Evolutionary conservation across 1,284 basidiomycete species (phyloP), one percentile per base, ranked within the genome.

Genomic region (Serendipita sp.): DNA sequence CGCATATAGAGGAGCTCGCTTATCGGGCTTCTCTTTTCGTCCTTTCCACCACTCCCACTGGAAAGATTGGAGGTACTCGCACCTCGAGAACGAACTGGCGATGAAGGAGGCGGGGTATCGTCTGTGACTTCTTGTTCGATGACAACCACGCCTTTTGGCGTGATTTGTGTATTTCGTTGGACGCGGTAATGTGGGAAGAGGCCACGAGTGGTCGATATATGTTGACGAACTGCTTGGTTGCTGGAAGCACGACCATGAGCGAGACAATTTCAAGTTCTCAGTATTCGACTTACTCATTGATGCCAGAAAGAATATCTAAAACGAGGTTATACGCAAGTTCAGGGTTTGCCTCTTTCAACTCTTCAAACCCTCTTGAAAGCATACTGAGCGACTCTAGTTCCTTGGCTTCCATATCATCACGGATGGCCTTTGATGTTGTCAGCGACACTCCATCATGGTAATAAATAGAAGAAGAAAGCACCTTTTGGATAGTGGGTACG

Each of bases 1-100:
- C 95, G 83, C 78, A 94, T 87, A 72, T 97, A 98, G 32, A 98
- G 77, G 67, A 98, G 78, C 71, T 97, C 93, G 17, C 93, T 88
- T 44, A 98, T 93, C 1, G 93, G 93, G 66, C 77, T 78, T 58
- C 77, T 68, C 35, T 73, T 68, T 35, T 62, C 63, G 22, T 60
- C 66, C 42, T 67, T 58, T 26, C 22, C 22, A 29, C 53, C 53
- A 32, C 53, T 58, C 6, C 53, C 30, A 34, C 26, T 58, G 10
- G 35, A 61, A 61, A 43, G 60, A 61, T 61, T 43, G 42, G 41
- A 61, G 10, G 42, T 61, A 22, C 60, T 47, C 6, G 60, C 60
- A 12, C 35, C 60, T 44, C 43, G 17, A 13, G 35, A 61, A 8
- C 60, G 75, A 60, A 41, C 64, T 62, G 60, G 69, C 43, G 55